Evolutionary conservation across 2,329 filamentous ascomycete genomes (phyloP).

Genomic region (Sphaceloma murrayae): DNA sequence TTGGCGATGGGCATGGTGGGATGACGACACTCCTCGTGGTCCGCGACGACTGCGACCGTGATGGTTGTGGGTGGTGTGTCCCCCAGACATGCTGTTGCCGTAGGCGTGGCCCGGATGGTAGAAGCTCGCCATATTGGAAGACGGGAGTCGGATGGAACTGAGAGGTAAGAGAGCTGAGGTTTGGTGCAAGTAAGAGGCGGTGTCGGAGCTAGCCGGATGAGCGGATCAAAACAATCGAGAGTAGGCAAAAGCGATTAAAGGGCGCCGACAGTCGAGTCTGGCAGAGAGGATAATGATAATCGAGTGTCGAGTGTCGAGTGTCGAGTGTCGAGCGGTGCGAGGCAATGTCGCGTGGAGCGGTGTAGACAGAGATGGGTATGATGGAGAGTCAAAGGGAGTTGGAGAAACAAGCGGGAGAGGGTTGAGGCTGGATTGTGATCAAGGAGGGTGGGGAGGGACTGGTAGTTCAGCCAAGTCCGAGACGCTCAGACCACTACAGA

Average conservation of each 20-base stretch:
- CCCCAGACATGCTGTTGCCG: constrained; percentile 41
- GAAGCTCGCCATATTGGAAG: constrained; percentile 45
- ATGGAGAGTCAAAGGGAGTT: constrained; percentile 2
- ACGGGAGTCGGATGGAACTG: constrained; percentile 25
- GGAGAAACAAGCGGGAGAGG: constrained; percentile 11
- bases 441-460: constrained; percentile 2
- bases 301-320: background rate
- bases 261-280: constrained; percentile 12
- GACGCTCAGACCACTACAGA: too few species aligned
- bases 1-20: constrained; percentile 80
- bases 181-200: constrained; percentile 17
- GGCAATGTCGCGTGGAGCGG: too few species aligned
- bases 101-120: constrained; percentile 41
- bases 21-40: constrained; percentile 61
- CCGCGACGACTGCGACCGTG: constrained; percentile 79
- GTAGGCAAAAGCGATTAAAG: constrained; percentile 12
- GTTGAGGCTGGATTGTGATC: constrained; percentile 13
- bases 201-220: constrained; percentile 19
- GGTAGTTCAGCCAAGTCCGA: background rate
- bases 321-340: too few species aligned
- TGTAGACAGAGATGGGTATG: constrained; percentile 1
- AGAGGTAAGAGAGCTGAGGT: constrained; percentile 15
- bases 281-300: background rate
- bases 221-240: constrained; percentile 19
- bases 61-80: constrained; percentile 60